Base-by-base conservation (phyloP, 208 protist genomes). In the Crithidia fasciculata region DNA sequence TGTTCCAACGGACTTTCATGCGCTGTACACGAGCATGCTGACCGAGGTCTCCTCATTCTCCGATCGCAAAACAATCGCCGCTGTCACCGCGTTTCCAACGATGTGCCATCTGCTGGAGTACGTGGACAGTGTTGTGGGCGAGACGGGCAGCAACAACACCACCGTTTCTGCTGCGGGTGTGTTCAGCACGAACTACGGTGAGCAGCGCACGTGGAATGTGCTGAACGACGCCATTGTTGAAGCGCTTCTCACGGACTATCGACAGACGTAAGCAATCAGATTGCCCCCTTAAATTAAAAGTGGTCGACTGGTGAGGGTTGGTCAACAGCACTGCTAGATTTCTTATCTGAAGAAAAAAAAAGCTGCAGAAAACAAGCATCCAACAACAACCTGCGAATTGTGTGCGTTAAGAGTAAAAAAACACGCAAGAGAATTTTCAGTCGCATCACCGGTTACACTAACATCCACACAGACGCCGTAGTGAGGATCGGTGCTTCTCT, bases 21-120 rank as follows among this genome's bases (percentile, higher is more conserved):
- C 74, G 5, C 70, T 95, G 50, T 95, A 93, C 72, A 75, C 80
- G 43, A 77, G 74, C 56, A 92, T 95, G 87, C 74, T 95, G 16
- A 76, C 75, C 3, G 90, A 95, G 61, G 77, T 95, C 41, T 78
- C 75, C 53, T 82, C 84, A 15, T 84, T 86, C 63, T 90, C 90
- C 9, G 82, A 85, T 19, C 81, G 79, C 8, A 81, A 85, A 55
- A 82, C 84, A 3, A 76, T 90, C n/a, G 84, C 85, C 5, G 77
- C 85, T 5, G 71, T 87, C 5, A 58, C 85, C 0, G 78, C 76
- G 8, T 92, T 92, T 68, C 87, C 90, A 0, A 91, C 90, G 2
- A 83, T 95, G 76, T 77, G 78, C 56, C 74, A 77, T 60, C 77
- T 95, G 19, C 80, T 95, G 13, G 70, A 81, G 36, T 69, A 80